These are phyloP conservation scores for Quercus gilva DNA, from an alignment of 306 rosid genomes.

Conservation along the genomic window DNA sequence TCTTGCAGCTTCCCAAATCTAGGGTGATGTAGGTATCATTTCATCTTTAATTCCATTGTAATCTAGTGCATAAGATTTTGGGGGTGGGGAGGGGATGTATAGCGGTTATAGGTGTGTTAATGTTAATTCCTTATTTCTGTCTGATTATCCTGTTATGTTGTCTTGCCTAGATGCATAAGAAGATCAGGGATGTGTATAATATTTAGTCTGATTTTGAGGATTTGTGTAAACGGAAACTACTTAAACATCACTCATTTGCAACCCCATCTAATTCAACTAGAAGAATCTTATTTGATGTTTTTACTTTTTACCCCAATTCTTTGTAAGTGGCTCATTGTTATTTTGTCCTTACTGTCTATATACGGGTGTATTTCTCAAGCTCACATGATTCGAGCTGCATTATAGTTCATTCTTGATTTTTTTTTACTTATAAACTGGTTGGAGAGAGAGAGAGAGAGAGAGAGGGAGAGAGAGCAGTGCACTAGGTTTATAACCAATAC, in stretches of 20 bases:
- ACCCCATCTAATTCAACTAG: neutral
- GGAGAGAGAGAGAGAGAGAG: too few relatives aligned
- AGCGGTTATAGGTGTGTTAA: conserved; percentile 6
- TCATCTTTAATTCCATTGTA: neutral
- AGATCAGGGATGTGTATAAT: neutral
- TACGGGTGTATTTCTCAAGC: too few relatives aligned
- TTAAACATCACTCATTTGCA: neutral
- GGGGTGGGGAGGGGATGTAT: neutral
- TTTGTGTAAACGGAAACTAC: neutral
- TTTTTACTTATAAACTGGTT: too few relatives aligned
- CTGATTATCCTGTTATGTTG: neutral
- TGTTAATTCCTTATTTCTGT: neutral
- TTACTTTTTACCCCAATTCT: neutral
- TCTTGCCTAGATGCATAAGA: neutral
- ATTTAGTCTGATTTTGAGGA: neutral
- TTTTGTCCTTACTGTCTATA: neutral
- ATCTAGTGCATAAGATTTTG: conserved; percentile 3
- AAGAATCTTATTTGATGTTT: neutral
- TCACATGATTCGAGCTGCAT: too few relatives aligned
- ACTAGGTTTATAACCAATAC: too few relatives aligned
- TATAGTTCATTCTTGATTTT: too few relatives aligned
- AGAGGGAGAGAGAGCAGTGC: too few relatives aligned
- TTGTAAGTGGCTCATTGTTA: neutral
- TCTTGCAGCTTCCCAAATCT: neutral
- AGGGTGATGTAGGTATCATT: neutral